Evolutionary conservation across 495 filamentous ascomycete genomes (phyloP).

Genomic region (Daldinia concentrica): DNA sequence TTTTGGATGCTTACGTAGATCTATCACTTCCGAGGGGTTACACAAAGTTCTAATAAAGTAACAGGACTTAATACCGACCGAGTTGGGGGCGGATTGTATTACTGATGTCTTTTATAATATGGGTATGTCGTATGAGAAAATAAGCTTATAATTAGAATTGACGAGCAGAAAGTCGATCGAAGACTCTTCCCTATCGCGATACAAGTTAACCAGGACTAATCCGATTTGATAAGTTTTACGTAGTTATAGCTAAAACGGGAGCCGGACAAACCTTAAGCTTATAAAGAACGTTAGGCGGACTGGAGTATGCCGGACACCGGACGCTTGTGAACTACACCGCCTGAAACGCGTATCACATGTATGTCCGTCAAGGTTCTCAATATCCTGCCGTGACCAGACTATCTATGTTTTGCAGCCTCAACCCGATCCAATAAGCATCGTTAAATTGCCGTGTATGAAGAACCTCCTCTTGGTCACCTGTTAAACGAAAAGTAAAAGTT

Average conservation of each 20-base stretch:
- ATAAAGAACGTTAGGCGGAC: not conserved
- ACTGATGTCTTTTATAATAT: too few species aligned
- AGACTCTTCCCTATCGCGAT: not conserved
- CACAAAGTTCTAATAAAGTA: too few species aligned
- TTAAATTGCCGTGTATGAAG: not conserved
- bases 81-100: too few species aligned
- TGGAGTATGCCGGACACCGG: not conserved
- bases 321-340: constrained; percentile 26
- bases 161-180: too few species aligned
- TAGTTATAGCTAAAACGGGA: too few species aligned
- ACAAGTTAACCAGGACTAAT: not conserved
- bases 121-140: not conserved
- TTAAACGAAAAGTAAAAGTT: constrained; percentile 17
- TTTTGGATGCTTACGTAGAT: too few species aligned
- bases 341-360: constrained; percentile 13
- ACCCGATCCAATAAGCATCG: constrained; percentile 5
- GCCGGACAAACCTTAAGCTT: too few species aligned
- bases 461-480: constrained; percentile 11
- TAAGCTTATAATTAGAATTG: not conserved
- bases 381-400: constrained; percentile 6
- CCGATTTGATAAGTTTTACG: not conserved
- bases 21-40: too few species aligned
- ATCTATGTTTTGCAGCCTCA: constrained; percentile 11
- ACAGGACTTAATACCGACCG: too few species aligned
- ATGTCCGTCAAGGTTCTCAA: constrained; percentile 34